Percentiles rank a stretch among this genome's conserved stretches.
phyloP scores from a whole-genome alignment of 208 protist species.

The Trypanosomatidae sp. region DNA sequence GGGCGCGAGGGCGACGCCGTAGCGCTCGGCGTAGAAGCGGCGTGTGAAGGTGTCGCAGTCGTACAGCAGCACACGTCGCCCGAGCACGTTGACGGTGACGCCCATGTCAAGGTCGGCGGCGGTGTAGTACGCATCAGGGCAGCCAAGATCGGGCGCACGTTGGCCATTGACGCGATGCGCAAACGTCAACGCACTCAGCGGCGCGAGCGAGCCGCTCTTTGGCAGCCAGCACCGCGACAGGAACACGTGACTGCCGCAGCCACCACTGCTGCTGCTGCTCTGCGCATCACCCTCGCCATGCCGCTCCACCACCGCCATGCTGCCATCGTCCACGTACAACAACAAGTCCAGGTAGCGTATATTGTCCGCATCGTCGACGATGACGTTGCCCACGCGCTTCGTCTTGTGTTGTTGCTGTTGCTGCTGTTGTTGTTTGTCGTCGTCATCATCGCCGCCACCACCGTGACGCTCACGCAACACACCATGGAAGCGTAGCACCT shows the following conservation, averaged over 20 bases:
- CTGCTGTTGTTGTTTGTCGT: too few species aligned
- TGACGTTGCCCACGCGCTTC: constrained; percentile 4
- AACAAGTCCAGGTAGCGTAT: constrained; percentile 88
- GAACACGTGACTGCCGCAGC: too few species aligned
- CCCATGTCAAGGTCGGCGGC: constrained; percentile 80
- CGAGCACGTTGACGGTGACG: constrained; percentile 64
- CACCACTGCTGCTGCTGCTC: too few species aligned
- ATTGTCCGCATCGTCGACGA: too few species aligned
- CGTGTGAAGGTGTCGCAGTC: constrained; percentile 92
- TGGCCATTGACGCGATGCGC: constrained; percentile 69
- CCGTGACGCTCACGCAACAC: constrained; percentile 52
- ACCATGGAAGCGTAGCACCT: constrained; percentile 93
- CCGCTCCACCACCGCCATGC: constrained; percentile 90
- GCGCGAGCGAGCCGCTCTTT: constrained; percentile 52
- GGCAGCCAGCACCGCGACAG: constrained; percentile 79
- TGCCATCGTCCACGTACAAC: constrained; percentile 93
- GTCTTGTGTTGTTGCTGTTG: too few species aligned
- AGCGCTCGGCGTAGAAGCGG: constrained; percentile 66
- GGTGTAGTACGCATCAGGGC: constrained; percentile 64
- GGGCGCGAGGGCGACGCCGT: constrained; percentile 28
- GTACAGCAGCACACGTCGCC: constrained; percentile 74
- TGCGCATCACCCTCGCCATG: constrained; percentile 79
- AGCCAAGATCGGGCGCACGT: constrained; percentile 54
- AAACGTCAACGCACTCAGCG: constrained; percentile 75
- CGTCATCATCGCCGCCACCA: too few species aligned